Evolutionary conservation across 352 stramenopile genomes (phyloP).

Genomic region (Globisporangium parvum): DNA sequence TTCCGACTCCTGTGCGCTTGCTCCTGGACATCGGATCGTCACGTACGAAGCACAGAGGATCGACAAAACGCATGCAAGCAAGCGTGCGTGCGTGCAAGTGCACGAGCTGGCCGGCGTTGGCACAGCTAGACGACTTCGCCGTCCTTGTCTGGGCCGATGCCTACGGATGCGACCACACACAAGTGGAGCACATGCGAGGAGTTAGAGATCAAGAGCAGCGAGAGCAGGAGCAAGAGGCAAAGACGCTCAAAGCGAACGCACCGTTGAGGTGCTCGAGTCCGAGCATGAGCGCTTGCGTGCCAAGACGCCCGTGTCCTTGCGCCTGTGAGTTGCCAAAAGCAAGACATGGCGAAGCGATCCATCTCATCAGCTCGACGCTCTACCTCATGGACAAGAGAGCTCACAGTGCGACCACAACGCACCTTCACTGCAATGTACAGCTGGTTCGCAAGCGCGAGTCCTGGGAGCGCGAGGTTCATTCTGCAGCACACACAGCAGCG

Average conservation of each 20-base stretch:
- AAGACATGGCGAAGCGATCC: neutral
- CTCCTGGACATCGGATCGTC: too few species aligned
- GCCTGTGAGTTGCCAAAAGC: conserved; percentile 25
- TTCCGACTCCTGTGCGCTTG: too few species aligned
- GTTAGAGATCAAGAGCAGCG: neutral
- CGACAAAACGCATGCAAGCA: too few species aligned
- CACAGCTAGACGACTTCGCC: too few species aligned
- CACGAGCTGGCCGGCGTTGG: too few species aligned
- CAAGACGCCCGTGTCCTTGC: conserved; percentile 71
- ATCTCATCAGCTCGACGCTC: neutral
- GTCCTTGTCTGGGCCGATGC: conserved; percentile 10
- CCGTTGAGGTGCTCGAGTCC: conserved; percentile 86
- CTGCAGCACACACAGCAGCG: conserved; percentile 15
- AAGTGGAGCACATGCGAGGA: neutral
- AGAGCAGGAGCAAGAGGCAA: neutral
- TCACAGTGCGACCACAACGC: neutral
- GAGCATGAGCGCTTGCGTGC: conserved; percentile 84
- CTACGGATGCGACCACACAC: conserved; percentile 5
- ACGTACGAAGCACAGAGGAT: too few species aligned
- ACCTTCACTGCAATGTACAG: conserved; percentile 84
- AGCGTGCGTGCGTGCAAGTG: too few species aligned
- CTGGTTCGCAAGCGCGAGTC: conserved; percentile 80
- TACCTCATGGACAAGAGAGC: neutral
- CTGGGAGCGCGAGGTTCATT: conserved; percentile 84
- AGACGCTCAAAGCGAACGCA: conserved; percentile 13